Conservation (phyloP, 257 asterid genomes). For the Solanum chiquidenum region DNA sequence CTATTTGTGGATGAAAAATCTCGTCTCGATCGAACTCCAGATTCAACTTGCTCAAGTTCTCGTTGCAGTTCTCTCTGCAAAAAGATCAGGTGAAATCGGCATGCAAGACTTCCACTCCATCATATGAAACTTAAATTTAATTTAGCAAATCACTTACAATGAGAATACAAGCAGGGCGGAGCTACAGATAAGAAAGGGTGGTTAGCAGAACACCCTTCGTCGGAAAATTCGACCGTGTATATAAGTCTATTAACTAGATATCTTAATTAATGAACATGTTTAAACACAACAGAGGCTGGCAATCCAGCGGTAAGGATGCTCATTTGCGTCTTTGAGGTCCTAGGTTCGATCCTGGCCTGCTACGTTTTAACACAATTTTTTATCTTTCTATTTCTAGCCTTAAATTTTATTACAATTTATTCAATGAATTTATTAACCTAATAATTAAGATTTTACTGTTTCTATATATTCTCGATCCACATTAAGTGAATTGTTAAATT, state of each 20-base stretch:
- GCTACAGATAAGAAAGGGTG: neutral
- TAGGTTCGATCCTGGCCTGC: neutral
- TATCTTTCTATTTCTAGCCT: neutral
- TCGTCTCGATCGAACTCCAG: slow-evolving; percentile 75
- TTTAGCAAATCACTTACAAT: neutral
- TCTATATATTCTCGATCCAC: neutral
- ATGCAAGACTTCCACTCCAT: neutral
- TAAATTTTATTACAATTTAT: neutral
- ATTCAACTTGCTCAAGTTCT: slow-evolving; percentile 92
- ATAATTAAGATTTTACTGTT: neutral
- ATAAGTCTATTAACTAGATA: neutral
- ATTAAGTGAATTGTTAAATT: neutral
- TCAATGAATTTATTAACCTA: neutral
- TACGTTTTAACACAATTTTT: neutral
- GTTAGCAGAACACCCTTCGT: neutral
- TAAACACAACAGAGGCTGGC: neutral
- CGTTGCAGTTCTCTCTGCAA: slow-evolving; percentile 87
- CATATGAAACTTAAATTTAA: neutral
- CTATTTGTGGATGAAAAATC: slow-evolving; percentile 65
- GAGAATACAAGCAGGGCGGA: neutral
- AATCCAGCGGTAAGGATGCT: neutral
- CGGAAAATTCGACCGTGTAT: neutral
- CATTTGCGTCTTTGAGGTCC: neutral
- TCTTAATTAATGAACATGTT: neutral
- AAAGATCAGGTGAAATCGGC: neutral